These are phyloP conservation scores for Monosporozyma yasuniensis DNA, from an alignment of 805 yeast species.

Conservation along the genomic window DNA sequence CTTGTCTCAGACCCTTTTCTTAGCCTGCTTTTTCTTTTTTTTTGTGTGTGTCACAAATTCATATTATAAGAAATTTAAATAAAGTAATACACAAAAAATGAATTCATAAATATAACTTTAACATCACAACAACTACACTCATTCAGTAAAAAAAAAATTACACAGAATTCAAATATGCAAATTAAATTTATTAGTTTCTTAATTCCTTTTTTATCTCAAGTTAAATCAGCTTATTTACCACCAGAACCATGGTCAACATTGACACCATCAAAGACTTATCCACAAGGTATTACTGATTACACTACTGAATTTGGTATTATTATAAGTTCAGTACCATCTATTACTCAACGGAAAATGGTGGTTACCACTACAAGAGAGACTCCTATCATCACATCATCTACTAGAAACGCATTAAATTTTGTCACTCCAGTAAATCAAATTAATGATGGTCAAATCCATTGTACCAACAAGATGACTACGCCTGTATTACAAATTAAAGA, in stretches of 20 bases:
- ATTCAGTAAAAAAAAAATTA: too few relatives aligned
- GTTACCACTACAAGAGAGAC: too few relatives aligned
- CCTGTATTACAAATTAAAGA: conserved; percentile 37
- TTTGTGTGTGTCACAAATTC: too few relatives aligned
- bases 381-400: background rate
- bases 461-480: conserved; percentile 23
- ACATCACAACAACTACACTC: too few relatives aligned
- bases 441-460: conserved; percentile 41
- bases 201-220: background rate
- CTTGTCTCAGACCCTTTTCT: too few relatives aligned
- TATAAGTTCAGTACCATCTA: conserved; percentile 30
- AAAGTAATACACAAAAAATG: too few relatives aligned
- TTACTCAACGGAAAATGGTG: conserved; percentile 32
- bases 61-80: too few relatives aligned
- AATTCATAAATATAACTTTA: too few relatives aligned
- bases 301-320: conserved; percentile 36
- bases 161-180: too few relatives aligned
- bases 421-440: conserved; percentile 29
- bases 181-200: too few relatives aligned
- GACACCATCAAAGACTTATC: conserved; percentile 32
- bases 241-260: conserved; percentile 35
- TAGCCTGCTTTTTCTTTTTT: too few relatives aligned
- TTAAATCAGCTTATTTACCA: conserved; percentile 16
- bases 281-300: conserved; percentile 31
- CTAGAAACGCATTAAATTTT: background rate